Base-by-base conservation (phyloP, 2,329 filamentous ascomycete genomes). In the Aspergillus floridensis region DNA sequence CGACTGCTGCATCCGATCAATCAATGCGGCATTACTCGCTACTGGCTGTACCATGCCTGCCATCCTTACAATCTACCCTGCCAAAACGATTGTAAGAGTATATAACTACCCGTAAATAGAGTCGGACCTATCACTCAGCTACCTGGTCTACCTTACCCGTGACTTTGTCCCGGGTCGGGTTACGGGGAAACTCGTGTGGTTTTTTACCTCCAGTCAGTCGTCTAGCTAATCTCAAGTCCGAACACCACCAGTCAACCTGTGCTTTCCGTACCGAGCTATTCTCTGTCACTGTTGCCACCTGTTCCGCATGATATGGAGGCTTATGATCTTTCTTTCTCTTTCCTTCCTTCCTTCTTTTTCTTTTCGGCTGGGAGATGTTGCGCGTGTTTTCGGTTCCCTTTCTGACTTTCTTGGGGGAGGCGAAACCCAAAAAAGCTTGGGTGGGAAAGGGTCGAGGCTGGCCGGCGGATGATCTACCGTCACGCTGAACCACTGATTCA, bases 391-490 rank as follows among this genome's bases (percentile, higher is more conserved):
- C 44, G n/a, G 48, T 5, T 49, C 16, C 22, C 48, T n/a, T 38
- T 52, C 16, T 21, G 4, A 8, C 29, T n/a, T n/a, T 53, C 16
- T 22, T 44, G 38, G 16, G 16, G 16, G 38, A 16, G 38, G 38
- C 38, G 38, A 44, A 44, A n/a, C 38, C 16, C 14, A 44, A 44
- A 44, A 41, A 44, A 16, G 12, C 16, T 44, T 12, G 38, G 44
- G 32, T 41, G 53, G 50, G 58, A 55, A 57, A 60, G 44, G 56
- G 58, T 59, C 58, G 49, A 60, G 59, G 59, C 58, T 58, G 57
- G 53, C 50, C 53, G 57, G 60, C 62, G 60, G 62, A 50, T 64
- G 60, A 64, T 64, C 59, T 58, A 49, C 59, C 57, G 57, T 59
- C 57, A 56, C 49, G 54, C 54, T 63, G 53, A 63, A 56, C 56